Evolutionary conservation across 78 protist species (phyloP).

Genomic region (Emiliania huxleyi): DNA sequence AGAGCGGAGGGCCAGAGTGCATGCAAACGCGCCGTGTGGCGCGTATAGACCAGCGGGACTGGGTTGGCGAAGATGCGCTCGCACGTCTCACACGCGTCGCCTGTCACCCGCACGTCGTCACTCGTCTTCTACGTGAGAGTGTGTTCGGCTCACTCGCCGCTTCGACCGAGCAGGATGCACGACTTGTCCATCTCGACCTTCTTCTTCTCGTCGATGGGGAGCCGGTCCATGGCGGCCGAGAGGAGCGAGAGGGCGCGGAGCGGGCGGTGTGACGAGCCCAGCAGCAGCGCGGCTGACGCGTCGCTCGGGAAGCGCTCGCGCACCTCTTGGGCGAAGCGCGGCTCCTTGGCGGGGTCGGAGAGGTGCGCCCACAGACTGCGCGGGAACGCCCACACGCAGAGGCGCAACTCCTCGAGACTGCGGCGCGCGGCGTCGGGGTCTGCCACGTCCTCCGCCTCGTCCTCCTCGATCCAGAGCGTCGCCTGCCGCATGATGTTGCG

Average conservation of each 20-base stretch:
- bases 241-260: background rate
- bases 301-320: background rate
- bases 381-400: background rate
- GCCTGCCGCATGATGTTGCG: background rate
- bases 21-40: no score
- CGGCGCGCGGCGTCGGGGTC: no score
- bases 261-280: background rate
- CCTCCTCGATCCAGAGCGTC: background rate
- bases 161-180: background rate
- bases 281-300: background rate
- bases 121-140: no score
- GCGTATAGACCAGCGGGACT: conserved; percentile 13
- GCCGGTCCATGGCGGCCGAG: background rate
- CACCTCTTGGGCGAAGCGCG: background rate
- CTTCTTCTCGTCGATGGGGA: background rate
- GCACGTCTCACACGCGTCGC: background rate
- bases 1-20: no score
- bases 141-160: no score
- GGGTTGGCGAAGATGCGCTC: background rate
- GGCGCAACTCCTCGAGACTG: background rate
- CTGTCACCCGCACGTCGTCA: background rate
- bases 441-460: background rate
- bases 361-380: background rate
- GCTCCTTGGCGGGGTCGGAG: background rate
- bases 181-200: background rate